These are phyloP conservation scores for Sugiyamaella paludigena DNA, from an alignment of 1,139 yeast genomes.

Conservation along the genomic window DNA sequence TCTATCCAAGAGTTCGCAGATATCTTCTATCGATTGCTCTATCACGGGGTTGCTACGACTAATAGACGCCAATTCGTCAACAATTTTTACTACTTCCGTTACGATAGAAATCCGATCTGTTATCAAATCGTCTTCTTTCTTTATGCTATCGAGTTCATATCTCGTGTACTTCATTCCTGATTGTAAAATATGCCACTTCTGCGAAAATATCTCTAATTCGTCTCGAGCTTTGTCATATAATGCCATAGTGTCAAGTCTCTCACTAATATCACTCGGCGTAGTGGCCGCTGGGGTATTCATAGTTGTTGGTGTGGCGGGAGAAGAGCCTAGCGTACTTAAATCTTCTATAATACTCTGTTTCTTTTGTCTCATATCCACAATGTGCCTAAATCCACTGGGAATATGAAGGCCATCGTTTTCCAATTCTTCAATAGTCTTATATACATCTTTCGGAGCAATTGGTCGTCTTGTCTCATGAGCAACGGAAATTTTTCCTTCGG, in stretches of 20 bases:
- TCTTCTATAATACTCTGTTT: constrained; percentile 20
- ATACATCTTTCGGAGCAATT: constrained; percentile 31
- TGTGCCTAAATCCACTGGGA: constrained; percentile 37
- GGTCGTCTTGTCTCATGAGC: constrained; percentile 2
- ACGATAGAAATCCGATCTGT: constrained; percentile 19
- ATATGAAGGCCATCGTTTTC: constrained; percentile 40
- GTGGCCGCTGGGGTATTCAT: neutral
- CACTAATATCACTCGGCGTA: constrained; percentile 9
- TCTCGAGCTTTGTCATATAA: constrained; percentile 23
- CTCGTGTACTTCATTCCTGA: constrained; percentile 26
- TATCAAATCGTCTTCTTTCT: constrained; percentile 23
- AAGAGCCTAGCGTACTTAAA: constrained; percentile 15
- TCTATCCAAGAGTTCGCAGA: constrained; percentile 25
- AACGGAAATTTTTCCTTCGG: neutral
- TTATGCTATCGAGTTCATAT: constrained; percentile 26
- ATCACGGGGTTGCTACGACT: neutral
- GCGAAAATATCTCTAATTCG: constrained; percentile 30
- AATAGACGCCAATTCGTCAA: neutral
- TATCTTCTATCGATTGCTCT: constrained; percentile 10
- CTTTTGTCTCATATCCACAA: constrained; percentile 34
- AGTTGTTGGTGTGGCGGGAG: too few relatives aligned
- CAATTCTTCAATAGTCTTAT: constrained; percentile 41
- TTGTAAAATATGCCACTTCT: constrained; percentile 32
- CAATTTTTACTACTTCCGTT: constrained; percentile 11
- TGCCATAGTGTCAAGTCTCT: constrained; percentile 12